Evolutionary conservation across 2,329 filamentous ascomycete genomes (phyloP).

Genomic region (Alternaria triticimaculans): DNA sequence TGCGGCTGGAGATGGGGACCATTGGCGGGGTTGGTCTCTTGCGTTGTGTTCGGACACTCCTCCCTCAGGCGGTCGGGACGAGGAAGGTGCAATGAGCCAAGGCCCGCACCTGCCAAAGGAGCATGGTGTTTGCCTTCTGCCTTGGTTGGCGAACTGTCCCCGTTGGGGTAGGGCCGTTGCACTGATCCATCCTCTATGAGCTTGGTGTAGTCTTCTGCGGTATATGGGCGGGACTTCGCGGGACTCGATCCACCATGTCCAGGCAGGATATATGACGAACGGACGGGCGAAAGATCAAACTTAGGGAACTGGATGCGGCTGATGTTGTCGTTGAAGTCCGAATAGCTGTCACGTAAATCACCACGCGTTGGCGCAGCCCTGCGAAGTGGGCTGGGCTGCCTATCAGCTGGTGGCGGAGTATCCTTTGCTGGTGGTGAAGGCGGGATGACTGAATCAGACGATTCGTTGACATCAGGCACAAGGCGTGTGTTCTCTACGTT

Average conservation of each 20-base stretch:
- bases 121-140: constrained; percentile 11
- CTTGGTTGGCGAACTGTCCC: constrained; percentile 13
- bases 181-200: constrained; percentile 33
- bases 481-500: constrained; percentile 7
- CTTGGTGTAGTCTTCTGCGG: constrained; percentile 36
- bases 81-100: constrained; percentile 11
- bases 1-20: constrained; percentile 26
- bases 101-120: constrained; percentile 9
- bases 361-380: constrained; percentile 19
- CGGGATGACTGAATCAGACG: constrained; percentile 26
- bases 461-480: not conserved
- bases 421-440: constrained; percentile 55
- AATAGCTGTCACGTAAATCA: constrained; percentile 24
- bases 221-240: constrained; percentile 30
- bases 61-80: constrained; percentile 23
- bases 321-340: constrained; percentile 5
- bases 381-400: constrained; percentile 26
- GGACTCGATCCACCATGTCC: constrained; percentile 25
- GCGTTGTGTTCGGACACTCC: constrained; percentile 13
- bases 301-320: constrained; percentile 20
- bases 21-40: not conserved
- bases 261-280: constrained; percentile 15
- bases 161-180: constrained; percentile 22
- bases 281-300: constrained; percentile 22
- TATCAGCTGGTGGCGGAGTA: constrained; percentile 40